Base-by-base conservation (phyloP, 2,329 filamentous ascomycete species). In the Cladosporium sp. region DNA sequence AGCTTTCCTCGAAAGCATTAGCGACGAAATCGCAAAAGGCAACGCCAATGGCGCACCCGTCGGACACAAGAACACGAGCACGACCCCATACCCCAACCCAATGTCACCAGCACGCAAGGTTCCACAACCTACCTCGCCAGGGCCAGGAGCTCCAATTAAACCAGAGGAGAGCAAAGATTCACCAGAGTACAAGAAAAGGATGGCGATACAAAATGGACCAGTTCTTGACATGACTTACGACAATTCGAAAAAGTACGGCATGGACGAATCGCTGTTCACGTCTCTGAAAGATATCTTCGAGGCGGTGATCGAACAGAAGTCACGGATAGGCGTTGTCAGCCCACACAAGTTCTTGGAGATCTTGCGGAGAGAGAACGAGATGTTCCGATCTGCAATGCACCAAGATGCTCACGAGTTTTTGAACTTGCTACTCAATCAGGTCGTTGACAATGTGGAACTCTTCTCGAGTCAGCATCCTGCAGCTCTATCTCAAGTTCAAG, bases 341-440 rank as follows among this genome's bases (percentile, higher is more conserved):
- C 93, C 93, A 1, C 85, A 92, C 62, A 86, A 91, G 55, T 96
- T 99, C 57, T 77, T 99, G 30, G 92, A 99, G 65, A 91, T 96
- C 20, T 83, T 99, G 64, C 89, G 91, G 64, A 83, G 88, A 56
- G 89, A 97, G 61, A 95, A 99, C 66, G 93, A 99, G 68, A 91
- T 96, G 86, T 99, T 99, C 64, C 84, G 90, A 52, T 92, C 90
- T 34, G 88, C 91, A 3, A 96, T 96, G 88, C 93, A 99, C 68
- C 93, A 99, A 67, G 93, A 99, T 67, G 93, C 93, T 1, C 93
- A 99, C 68, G 93, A 99, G 66, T 99, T 99, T 60, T 82, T 97
- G 61, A 95, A 95, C 53, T 75, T 97, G 27, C 79, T 99, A 2
- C 76, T 99, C n/a, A 99, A 99, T 68, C 88, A 96, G 65, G 88